Evolutionary conservation across 169 alveolate genomes (phyloP), one percentile per base, ranked within the genome.

Genomic region (Cryptosporidium parvum): DNA sequence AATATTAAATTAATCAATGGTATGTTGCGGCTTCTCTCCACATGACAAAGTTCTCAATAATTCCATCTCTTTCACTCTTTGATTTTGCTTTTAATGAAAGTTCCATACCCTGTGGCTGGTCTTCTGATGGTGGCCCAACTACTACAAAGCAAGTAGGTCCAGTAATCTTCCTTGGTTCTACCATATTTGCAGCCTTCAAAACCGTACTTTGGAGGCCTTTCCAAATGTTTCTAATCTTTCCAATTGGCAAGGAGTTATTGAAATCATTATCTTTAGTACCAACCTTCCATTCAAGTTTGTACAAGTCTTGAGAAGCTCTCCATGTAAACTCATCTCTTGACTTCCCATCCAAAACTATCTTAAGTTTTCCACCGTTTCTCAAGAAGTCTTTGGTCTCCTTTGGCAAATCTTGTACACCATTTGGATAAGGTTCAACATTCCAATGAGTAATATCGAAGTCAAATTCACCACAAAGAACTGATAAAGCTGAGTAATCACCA

Each of bases 1-100:
- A 3, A 2, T 21, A 14, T 48, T 48, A 48, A 48, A 61, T 61
- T 2, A 61, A n/a, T 61, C 93, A 95, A 91, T 95, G 96, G 93
- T 95, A 96, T 7, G 97, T 92, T 9, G 98, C 96, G 8, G 98
- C 98, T 68, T 96, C 98, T 58, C 98, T 95, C 98, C 98, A 96
- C 91, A 95, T 95, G 16, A 95, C 96, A 51, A 96, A 80, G 51
- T 93, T 86, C 70, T 96, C 98, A 42, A 94, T 97, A 26, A 95
- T 69, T 18, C 93, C 93, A 33, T 96, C 98, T 53, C 98, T 93
- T 70, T 96, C 98, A 73, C 95, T 94, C 87, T 94, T 94, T 45
- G 93, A 86, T 93, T 96, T 96, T 51, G 96, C 94, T 85, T 93
- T 93, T 53, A 96, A 85, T 3, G 98, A 97, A 59, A 96, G 86